Base-by-base conservation (phyloP, 2,329 filamentous ascomycete genomes). In the Lachnellula subtilissima region DNA sequence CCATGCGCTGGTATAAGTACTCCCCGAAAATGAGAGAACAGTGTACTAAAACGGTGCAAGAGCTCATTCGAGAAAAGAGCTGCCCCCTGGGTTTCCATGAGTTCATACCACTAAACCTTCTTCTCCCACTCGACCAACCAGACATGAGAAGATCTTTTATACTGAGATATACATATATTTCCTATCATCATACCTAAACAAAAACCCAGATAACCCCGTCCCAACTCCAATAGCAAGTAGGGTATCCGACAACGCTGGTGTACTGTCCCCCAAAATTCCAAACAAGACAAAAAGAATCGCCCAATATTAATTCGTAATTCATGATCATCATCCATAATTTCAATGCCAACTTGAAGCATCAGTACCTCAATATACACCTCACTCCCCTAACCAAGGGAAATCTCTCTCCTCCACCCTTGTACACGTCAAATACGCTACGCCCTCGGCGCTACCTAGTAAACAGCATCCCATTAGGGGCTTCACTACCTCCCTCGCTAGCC, bases 401-500 rank as follows among this genome's bases (percentile, higher is more conserved):
- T 88, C 85, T 45, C 74, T 74, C 57, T 81, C 80, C 53, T 83
- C 83, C 36, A 87, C 75, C 60, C 76, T 78, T 55, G 81, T 84
- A 70, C 85, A 88, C 11, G 84, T 86, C 69, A 88, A 67, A 73
- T 88, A 88, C 1, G 79, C 79, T 56, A 86, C 64, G 5, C 77
- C 76, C 4, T 71, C 71, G 3, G 71, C 74, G 69, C 96, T 91
- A 48, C 96, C 79, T 72, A 96, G 89, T 12, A 97, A 78, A 52
- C 86, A 88, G 68, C 89, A 94, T 51, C 87, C 82, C 86, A 95
- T 95, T 12, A 97, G 76, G 4, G 92, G 92, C 56, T 86, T 85
- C 7, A 97, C 92, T 15, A 88, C 78, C 66, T 96, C 90, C 52
- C 88, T 79, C 6, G 92, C 93, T 68, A 93, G 81, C 54, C 82